Base-by-base conservation (phyloP, 2,329 filamentous ascomycete genomes). In the Aspergillus sp. region DNA sequence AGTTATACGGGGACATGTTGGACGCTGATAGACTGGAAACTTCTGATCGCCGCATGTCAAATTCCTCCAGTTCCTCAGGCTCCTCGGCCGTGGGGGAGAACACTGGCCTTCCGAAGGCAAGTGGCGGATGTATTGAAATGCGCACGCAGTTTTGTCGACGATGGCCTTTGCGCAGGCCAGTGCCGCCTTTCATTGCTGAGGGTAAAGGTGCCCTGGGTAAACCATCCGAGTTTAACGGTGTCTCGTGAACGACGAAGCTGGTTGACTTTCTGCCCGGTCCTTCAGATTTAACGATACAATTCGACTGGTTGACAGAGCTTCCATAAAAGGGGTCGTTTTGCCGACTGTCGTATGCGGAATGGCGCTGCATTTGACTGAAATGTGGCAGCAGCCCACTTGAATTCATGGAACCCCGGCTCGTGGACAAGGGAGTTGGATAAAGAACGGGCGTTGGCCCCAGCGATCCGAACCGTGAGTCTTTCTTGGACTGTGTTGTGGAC, bases 131-230 rank as follows among this genome's bases (percentile, higher is more conserved):
- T 28, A 64, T 67, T 1, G 68, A 65, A 40, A 72, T 69, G 13
- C 68, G 65, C 3, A 72, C 64, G 42, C 67, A 71, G 37, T 71
- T 70, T 33, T 71, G 67, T 32, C 68, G 63, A 39, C 59, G 58
- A 45, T 73, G 68, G 9, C 66, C 65, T 42, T 65, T 67, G 27
- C 64, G 61, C n/a, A 58, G 53, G 1, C 57, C 57, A 7, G 56
- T 62, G 4, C 56, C 53, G 6, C 57, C 55, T 40, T 65, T 66
- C 42, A 66, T 41, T 5, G 64, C 63, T 5, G 65, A 67, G 13
- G 56, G 48, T 31, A 63, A 40, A 28, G 57, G 52, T 2, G 49
- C 44, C 33, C 50, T 59, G 8, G 46, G 42, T 27, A 56, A 54
- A 10, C 50, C 42, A 29, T 54, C 57, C 6, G 54, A 44, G 19